phyloP scores from a whole-genome alignment of 768 basidiomycete genomes.

The Hericium erinaceus region DNA sequence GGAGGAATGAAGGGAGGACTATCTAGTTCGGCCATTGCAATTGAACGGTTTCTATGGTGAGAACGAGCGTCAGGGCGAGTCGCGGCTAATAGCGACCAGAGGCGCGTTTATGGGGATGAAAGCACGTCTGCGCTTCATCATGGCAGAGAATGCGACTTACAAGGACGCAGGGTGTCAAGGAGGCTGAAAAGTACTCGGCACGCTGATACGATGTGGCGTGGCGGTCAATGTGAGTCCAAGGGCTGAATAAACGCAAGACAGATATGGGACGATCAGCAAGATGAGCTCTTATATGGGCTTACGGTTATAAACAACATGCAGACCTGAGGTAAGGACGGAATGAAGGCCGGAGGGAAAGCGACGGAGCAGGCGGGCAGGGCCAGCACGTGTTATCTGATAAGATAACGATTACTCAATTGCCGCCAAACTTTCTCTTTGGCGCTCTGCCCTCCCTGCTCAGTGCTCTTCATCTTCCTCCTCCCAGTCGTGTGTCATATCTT shows the following conservation, averaged over 20 bases:
- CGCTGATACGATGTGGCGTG: too few relatives aligned
- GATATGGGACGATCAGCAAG: too few relatives aligned
- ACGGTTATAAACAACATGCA: too few relatives aligned
- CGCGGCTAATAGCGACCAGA: neutral
- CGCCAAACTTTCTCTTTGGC: neutral
- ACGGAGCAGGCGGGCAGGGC: too few relatives aligned
- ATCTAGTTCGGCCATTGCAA: constrained; percentile 10
- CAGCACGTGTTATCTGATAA: too few relatives aligned
- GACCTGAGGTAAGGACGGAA: too few relatives aligned
- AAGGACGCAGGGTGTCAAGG: neutral
- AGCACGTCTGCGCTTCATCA: neutral
- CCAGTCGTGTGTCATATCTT: neutral
- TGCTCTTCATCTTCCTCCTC: neutral
- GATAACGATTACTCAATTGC: too few relatives aligned
- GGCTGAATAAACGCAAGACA: too few relatives aligned
- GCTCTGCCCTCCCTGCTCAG: neutral
- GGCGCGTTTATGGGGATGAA: neutral
- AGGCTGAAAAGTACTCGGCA: neutral
- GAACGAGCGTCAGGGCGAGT: neutral
- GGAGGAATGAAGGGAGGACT: constrained; percentile 14
- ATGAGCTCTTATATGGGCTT: too few relatives aligned
- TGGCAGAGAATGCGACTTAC: neutral
- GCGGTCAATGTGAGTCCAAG: too few relatives aligned
- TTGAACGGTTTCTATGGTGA: neutral
- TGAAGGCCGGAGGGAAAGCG: too few relatives aligned